These are phyloP conservation scores for Rhynchospora tenuis DNA, from an alignment of 176 grass and related monocot genomes.

Conservation along the genomic window DNA sequence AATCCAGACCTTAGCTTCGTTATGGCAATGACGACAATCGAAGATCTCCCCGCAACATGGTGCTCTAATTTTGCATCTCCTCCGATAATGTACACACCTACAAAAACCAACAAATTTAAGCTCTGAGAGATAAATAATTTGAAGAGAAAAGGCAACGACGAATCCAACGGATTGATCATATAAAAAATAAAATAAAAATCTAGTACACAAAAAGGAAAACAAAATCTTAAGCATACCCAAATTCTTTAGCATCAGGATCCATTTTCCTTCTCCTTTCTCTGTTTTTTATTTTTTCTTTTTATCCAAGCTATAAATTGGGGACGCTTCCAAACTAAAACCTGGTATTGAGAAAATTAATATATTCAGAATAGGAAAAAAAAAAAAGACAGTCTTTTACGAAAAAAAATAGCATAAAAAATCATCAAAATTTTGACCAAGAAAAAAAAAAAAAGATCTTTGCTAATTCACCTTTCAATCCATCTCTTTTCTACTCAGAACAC, in stretches of 20 bases:
- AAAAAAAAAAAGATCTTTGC: neutral
- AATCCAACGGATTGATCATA: neutral
- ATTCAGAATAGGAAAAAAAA: neutral
- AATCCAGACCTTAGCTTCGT: slow-evolving; percentile 53
- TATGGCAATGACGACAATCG: slow-evolving; percentile 84
- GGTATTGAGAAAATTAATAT: neutral
- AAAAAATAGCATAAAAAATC: neutral
- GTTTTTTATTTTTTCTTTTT: neutral
- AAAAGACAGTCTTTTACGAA: neutral
- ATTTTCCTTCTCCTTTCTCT: neutral
- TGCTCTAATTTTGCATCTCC: slow-evolving; percentile 59
- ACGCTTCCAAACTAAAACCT: neutral
- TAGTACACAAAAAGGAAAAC: neutral
- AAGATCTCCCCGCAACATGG: slow-evolving; percentile 82
- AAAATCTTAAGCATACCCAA: neutral
- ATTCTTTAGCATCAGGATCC: neutral
- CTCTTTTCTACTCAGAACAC: neutral
- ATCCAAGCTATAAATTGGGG: neutral
- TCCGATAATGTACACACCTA: slow-evolving; percentile 70
- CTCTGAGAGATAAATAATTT: neutral
- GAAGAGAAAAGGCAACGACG: neutral
- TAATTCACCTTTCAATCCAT: slow-evolving; percentile 1
- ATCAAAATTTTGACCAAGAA: neutral
- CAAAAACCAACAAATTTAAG: neutral
- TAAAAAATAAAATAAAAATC: neutral